Conservation (phyloP, 305 asterid genomes). For the Solanum hybrid region DNA sequence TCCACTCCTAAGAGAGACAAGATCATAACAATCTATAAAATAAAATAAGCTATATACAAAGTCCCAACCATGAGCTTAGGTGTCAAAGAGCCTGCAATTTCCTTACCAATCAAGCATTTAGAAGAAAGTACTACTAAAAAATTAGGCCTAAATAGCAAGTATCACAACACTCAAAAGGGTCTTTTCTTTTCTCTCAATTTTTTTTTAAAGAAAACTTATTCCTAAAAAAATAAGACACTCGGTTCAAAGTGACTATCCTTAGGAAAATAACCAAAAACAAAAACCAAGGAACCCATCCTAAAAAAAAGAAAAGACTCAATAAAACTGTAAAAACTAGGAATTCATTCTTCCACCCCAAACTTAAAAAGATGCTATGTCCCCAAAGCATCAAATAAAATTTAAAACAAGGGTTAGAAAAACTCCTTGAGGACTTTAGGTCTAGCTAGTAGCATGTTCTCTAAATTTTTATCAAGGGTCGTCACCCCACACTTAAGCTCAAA, state of each 20-base stretch:
- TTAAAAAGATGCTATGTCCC: too few relatives aligned
- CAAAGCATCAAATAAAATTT: too few relatives aligned
- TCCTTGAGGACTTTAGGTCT: too few relatives aligned
- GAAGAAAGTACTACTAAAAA: background rate
- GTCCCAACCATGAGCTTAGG: background rate
- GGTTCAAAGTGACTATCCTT: background rate
- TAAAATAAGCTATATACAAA: background rate
- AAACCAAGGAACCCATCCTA: background rate
- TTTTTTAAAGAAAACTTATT: background rate
- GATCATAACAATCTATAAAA: background rate
- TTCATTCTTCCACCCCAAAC: too few relatives aligned
- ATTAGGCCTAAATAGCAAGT: background rate
- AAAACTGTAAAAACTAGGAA: too few relatives aligned
- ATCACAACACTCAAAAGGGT: background rate
- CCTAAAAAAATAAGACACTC: background rate
- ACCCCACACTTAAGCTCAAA: too few relatives aligned
- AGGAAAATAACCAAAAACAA: background rate
- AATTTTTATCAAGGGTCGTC: too few relatives aligned
- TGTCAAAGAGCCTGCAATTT: background rate
- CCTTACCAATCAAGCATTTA: background rate
- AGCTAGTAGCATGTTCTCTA: too few relatives aligned
- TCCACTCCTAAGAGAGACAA: background rate
- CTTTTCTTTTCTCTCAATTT: background rate
- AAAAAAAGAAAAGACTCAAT: too few relatives aligned
- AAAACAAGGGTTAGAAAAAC: too few relatives aligned